These are phyloP conservation scores for Saccharomycopsis synnaedendra DNA, from an alignment of 805 yeast genomes.

Conservation along the genomic window DNA sequence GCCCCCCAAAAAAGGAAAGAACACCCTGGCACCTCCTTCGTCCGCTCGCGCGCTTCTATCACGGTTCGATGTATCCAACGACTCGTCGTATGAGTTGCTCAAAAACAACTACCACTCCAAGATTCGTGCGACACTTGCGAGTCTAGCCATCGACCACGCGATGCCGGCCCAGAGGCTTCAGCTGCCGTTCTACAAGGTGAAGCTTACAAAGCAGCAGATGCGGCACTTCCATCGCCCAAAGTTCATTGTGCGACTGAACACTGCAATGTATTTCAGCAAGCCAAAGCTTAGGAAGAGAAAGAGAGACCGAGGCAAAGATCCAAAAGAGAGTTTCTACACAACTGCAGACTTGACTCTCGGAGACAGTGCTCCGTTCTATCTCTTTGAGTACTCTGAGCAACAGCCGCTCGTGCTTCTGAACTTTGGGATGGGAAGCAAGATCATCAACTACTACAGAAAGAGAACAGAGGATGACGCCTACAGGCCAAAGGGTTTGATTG, in stretches of 20 bases:
- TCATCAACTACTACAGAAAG: slow-evolving; percentile 88
- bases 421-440: slow-evolving; percentile 92
- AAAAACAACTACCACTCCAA: slow-evolving; percentile 83
- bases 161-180: slow-evolving; percentile 80
- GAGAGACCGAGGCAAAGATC: slow-evolving; percentile 77
- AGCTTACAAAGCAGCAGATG: slow-evolving; percentile 50
- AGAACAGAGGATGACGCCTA: slow-evolving; percentile 66
- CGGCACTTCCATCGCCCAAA: slow-evolving; percentile 74
- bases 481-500: slow-evolving; percentile 79
- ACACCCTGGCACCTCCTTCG: slow-evolving; percentile 35
- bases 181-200: slow-evolving; percentile 83
- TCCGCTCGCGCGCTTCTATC: slow-evolving; percentile 41
- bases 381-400: slow-evolving; percentile 88
- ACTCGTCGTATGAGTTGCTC: slow-evolving; percentile 69
- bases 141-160: slow-evolving; percentile 83
- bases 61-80: slow-evolving; percentile 81
- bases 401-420: slow-evolving; percentile 71
- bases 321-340: slow-evolving; percentile 57
- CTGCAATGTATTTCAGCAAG: slow-evolving; percentile 64
- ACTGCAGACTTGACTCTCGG: slow-evolving; percentile 74
- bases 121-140: slow-evolving; percentile 86
- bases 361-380: slow-evolving; percentile 66
- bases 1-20: slow-evolving; percentile 15
- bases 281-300: slow-evolving; percentile 73
- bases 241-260: slow-evolving; percentile 68